Base-by-base conservation (phyloP, 768 basidiomycete genomes). In the Tricholoma sp. region DNA sequence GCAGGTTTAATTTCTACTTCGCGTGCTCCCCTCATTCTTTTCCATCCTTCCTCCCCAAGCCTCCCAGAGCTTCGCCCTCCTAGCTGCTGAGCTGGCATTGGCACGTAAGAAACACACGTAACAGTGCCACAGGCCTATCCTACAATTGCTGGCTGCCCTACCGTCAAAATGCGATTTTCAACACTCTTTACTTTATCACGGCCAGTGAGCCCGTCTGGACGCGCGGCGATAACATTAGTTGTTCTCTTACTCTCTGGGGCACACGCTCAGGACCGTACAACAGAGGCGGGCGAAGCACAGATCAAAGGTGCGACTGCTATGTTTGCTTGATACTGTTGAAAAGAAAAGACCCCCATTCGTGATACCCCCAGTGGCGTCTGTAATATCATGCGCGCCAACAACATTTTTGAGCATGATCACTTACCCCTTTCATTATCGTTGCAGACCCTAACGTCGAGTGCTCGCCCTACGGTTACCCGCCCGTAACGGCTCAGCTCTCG, bases 401-500 rank as follows among this genome's bases (percentile, higher is more conserved):
- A 18, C 39, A 1, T 8, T 41, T 8, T 18, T 41, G 5, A 41
- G 16, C 18, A 16, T n/a, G 14, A 41, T 19, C 19, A 18, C 50
- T 39, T 45, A 46, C 37, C 43, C 52, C 61, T 59, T 35, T 50
- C 11, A 6, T 41, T 43, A n/a, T 14, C 18, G 8, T 29, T 39
- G 11, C 60, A 77, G 77, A 69, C 56, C 60, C 71, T 1, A 65
- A 59, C 39, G 24, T 46, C 35, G 80, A 81, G 59, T 84, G 82
- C 59, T 60, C 71, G 2, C 61, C 71, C 0, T 83, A 84, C 64
- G 63, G 63, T 54, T 76, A 81, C 54, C 57, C 72, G 3, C 74
- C 73, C 0, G 69, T 77, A 2, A 27, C 24, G 24, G 57, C 67
- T 5, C 67, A 71, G 1, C 16, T 74, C 6, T 31, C 67, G 0